These are phyloP conservation scores for Pseudogymnoascus sp. DNA, from an alignment of 2,329 filamentous ascomycete species.

Conservation along the genomic window DNA sequence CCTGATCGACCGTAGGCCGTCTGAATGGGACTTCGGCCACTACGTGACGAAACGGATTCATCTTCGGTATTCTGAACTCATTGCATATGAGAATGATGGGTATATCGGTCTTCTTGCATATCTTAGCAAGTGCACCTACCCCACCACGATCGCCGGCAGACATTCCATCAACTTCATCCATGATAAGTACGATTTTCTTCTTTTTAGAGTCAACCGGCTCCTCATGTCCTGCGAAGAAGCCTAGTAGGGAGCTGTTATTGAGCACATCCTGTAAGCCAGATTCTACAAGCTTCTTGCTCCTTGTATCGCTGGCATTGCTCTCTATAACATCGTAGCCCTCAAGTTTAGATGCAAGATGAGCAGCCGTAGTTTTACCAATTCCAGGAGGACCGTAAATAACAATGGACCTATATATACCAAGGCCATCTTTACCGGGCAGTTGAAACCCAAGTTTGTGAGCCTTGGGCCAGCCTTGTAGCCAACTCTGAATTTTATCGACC, in stretches of 20 bases:
- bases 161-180: conserved; percentile 99
- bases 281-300: conserved; percentile 95
- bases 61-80: conserved; percentile 85
- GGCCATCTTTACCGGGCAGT: conserved; percentile 74
- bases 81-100: conserved; percentile 98
- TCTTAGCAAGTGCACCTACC: conserved; percentile 85
- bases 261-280: conserved; percentile 80
- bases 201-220: conserved; percentile 72
- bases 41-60: conserved; percentile 92
- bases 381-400: conserved; percentile 93
- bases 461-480: conserved; percentile 77
- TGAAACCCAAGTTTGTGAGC: conserved; percentile 75
- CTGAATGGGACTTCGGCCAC: conserved; percentile 82
- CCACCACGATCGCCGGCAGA: conserved; percentile 93
- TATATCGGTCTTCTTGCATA: conserved; percentile 91
- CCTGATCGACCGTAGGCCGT: conserved; percentile 82
- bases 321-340: conserved; percentile 92
- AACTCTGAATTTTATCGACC: conserved; percentile 83
- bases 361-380: conserved; percentile 95
- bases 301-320: conserved; percentile 89
- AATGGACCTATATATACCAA: conserved; percentile 76
- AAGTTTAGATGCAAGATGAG: conserved; percentile 85
- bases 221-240: conserved; percentile 80
- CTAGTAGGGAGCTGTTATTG: conserved; percentile 85
- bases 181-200: conserved; percentile 92